Conservation (phyloP, 2,329 filamentous ascomycete genomes). For the Neoascochyta sp. region DNA sequence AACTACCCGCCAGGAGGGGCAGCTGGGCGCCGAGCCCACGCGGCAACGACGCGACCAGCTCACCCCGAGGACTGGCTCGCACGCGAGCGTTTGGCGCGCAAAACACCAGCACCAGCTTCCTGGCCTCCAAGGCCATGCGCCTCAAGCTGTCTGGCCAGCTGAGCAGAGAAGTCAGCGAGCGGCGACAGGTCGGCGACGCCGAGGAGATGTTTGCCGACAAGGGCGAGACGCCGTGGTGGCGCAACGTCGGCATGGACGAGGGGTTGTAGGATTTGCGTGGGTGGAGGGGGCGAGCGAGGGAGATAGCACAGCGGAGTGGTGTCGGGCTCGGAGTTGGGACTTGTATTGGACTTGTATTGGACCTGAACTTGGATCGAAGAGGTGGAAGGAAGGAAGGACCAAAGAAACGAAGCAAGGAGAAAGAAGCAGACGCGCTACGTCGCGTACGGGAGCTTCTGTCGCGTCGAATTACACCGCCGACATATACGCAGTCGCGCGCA, state of each 20-base stretch:
- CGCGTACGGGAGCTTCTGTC: no score
- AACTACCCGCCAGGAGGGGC: slow-evolving; percentile 79
- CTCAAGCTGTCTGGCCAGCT: slow-evolving; percentile 61
- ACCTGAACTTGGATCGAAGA: no score
- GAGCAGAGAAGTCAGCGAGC: slow-evolving; percentile 68
- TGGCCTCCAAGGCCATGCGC: slow-evolving; percentile 54
- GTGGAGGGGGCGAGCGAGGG: not conserved
- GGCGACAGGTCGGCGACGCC: slow-evolving; percentile 86
- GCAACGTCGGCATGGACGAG: slow-evolving; percentile 49
- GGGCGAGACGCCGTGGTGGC: slow-evolving; percentile 44
- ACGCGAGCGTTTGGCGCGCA: slow-evolving; percentile 6
- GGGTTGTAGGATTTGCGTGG: slow-evolving; percentile 32
- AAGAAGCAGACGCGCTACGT: no score
- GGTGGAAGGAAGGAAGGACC: no score
- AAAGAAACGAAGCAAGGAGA: no score
- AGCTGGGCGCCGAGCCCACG: slow-evolving; percentile 47
- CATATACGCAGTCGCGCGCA: no score
- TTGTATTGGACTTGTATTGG: no score
- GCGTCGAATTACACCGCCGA: no score
- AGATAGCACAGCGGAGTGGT: no score
- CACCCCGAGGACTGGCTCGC: slow-evolving; percentile 58
- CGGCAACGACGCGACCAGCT: no score
- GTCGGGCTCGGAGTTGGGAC: no score
- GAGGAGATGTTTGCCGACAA: slow-evolving; percentile 63
- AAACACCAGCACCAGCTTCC: slow-evolving; percentile 37